Evolutionary conservation across 2,329 filamentous ascomycete species (phyloP).

Genomic region (Fusarium xylarioides): DNA sequence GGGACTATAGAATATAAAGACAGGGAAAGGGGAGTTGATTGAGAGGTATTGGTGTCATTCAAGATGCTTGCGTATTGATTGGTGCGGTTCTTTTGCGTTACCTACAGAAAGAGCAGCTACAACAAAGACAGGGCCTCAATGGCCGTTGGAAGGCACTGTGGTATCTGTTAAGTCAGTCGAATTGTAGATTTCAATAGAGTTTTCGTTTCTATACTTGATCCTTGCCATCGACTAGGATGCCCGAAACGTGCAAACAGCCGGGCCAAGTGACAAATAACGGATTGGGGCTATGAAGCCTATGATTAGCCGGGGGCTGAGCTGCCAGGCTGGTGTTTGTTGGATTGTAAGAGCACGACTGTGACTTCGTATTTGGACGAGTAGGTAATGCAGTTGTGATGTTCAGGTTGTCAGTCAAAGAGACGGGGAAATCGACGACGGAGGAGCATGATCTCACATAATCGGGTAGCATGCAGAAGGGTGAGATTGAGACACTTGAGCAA

Average conservation of each 20-base stretch:
- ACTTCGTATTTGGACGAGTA: neutral
- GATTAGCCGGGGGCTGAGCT: constrained; percentile 35
- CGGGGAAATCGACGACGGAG: neutral
- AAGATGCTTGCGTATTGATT: constrained; percentile 4
- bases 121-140: neutral
- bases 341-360: neutral
- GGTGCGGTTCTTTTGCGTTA: constrained; percentile 12
- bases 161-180: neutral
- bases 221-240: neutral
- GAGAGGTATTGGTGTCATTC: neutral
- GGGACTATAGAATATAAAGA: neutral
- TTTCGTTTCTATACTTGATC: neutral
- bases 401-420: neutral
- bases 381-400: neutral
- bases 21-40: neutral
- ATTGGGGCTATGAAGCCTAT: constrained; percentile 16
- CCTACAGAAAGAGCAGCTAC: neutral
- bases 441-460: constrained; percentile 16
- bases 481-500: neutral
- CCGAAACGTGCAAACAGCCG: constrained; percentile 1
- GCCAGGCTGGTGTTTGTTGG: neutral
- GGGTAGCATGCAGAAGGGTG: neutral
- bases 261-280: neutral
- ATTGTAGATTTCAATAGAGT: neutral
- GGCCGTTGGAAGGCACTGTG: neutral